These are phyloP conservation scores for Ophiostoma quercus DNA, from an alignment of 2,329 filamentous ascomycete genomes.

Conservation along the genomic window DNA sequence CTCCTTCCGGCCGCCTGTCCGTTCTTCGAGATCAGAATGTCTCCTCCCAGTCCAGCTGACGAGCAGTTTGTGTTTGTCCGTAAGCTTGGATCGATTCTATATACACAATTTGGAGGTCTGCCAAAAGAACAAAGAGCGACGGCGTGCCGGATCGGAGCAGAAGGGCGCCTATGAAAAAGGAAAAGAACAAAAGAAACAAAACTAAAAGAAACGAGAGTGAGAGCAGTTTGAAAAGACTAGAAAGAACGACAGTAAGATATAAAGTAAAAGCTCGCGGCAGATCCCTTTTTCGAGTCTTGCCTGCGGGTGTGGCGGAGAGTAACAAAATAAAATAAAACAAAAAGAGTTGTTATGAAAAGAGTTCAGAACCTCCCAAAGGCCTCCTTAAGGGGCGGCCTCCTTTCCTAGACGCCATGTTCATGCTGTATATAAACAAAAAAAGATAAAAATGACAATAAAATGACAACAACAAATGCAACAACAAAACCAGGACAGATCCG, in stretches of 20 bases:
- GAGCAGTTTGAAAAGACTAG: background rate
- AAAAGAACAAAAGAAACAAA: background rate
- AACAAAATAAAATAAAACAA: slow-evolving; percentile 4
- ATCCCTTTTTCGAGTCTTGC: background rate
- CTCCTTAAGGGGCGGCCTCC: background rate
- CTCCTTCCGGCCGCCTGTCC: background rate
- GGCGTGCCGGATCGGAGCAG: background rate
- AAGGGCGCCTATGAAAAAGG: background rate
- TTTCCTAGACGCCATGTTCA: slow-evolving; percentile 19
- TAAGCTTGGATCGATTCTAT: background rate
- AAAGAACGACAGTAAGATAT: background rate
- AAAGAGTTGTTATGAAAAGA: slow-evolving; percentile 7
- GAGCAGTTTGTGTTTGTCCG: slow-evolving; percentile 12
- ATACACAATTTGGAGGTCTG: slow-evolving; percentile 10
- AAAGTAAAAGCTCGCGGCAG: background rate
- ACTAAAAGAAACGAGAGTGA: background rate
- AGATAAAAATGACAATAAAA: slow-evolving; percentile 4
- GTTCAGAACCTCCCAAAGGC: slow-evolving; percentile 10
- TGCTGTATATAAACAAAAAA: slow-evolving; percentile 17
- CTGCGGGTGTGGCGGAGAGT: background rate
- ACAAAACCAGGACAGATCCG: background rate
- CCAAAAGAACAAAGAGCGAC: background rate
- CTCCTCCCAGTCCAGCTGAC: slow-evolving; percentile 14
- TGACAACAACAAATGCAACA: slow-evolving; percentile 13
- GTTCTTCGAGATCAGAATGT: background rate